Evolutionary conservation across 306 rosid genomes (phyloP), one percentile per base, ranked within the genome.

Genomic region (Inga laurina): DNA sequence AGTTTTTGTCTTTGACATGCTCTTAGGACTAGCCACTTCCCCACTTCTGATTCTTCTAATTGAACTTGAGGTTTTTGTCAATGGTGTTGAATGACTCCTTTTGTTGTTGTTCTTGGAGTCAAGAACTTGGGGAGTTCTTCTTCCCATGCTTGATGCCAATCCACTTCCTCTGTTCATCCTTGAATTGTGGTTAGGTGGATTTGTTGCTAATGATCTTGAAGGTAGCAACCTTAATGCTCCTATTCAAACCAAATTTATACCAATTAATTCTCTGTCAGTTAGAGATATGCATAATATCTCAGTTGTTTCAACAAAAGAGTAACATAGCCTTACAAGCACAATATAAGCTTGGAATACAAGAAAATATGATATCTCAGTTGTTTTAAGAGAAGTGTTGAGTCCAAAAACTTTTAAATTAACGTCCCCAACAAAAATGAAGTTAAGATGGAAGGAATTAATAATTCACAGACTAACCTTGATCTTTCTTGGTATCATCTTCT

Each of bases 381-480:
- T 10, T 7, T 59, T 2, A 59, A n/a, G 34, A 22, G 0, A n/a
- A 62, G 15, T 62, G 7, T 10, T 24, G 34, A 62, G 15, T 27
- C 3, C 35, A 62, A 62, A 27, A 7, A 11, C 35, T 12, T 27
- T 39, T 39, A 39, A 39, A 39, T 39, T 39, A 39, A 39, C 6
- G 8, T 39, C 43, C 6, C 43, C 43, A 39, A 49, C 52, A 21
- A 19, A 54, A 54, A 21, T 57, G 30, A 74, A 51, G 12, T 10
- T 75, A 16, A 15, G 64, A 30, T 76, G 10, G 61, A 75, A 84
- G 22, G 52, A 22, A 75, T 34, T 1, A 3, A 8, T 34, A 16
- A 37, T 18, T 34, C 10, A 65, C 7, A 19, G 65, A 59, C 93
- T 80, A 64, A 94, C 99, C 97, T 92, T 82, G 87, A 72, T 85